These are phyloP conservation scores for Articulospora tetracladia DNA, from an alignment of 495 filamentous ascomycete species.

Conservation along the genomic window DNA sequence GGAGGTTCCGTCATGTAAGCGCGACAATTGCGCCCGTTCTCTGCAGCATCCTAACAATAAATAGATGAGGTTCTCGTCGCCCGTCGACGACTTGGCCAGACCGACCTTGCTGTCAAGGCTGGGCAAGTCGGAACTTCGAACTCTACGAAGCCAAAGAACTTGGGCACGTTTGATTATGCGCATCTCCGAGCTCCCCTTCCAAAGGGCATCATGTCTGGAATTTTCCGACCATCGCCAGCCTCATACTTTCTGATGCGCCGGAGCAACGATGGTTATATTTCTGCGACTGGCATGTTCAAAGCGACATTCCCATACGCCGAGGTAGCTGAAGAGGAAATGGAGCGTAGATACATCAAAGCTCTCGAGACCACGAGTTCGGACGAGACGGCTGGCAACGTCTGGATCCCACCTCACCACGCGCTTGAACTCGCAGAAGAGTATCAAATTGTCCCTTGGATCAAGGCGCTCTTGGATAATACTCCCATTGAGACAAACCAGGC, in stretches of 20 bases:
- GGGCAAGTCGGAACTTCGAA: conserved; percentile 59
- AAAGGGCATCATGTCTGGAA: conserved; percentile 82
- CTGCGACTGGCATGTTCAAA: conserved; percentile 99
- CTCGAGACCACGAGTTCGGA: conserved; percentile 75
- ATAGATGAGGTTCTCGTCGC: conserved; percentile 78
- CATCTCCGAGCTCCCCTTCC: conserved; percentile 90
- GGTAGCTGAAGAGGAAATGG: conserved; percentile 74
- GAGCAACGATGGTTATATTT: conserved; percentile 90
- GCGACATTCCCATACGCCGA: conserved; percentile 94
- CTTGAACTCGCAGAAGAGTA: conserved; percentile 80
- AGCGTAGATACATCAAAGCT: conserved; percentile 82
- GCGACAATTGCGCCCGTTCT: conserved; percentile 39
- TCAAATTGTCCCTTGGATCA: conserved; percentile 79
- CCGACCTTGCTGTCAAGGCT: conserved; percentile 78
- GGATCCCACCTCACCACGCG: conserved; percentile 84
- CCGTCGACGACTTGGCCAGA: conserved; percentile 87
- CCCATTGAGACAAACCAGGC: conserved; percentile 47
- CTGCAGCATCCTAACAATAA: conserved; percentile 29
- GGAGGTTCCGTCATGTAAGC: conserved; percentile 56
- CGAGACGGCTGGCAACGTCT: conserved; percentile 94
- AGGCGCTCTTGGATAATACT: conserved; percentile 78
- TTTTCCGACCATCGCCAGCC: conserved; percentile 81
- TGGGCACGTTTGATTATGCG: conserved; percentile 91
- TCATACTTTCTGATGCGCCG: conserved; percentile 98
- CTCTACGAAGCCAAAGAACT: conserved; percentile 63